Evolutionary conservation across 177 flowering plant species (phyloP).

Genomic region (Vitis hybrid): DNA sequence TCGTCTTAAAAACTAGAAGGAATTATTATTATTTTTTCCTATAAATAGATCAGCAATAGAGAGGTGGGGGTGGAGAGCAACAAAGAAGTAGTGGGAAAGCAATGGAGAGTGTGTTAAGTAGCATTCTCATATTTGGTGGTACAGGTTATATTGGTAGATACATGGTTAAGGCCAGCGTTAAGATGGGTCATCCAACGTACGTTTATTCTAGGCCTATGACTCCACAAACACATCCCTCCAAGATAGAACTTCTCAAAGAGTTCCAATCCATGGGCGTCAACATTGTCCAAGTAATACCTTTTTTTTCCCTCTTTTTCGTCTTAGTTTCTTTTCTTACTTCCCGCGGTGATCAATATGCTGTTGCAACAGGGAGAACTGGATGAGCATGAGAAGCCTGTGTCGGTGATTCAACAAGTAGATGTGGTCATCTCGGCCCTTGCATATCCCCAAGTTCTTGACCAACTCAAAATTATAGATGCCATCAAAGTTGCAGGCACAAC

Average conservation of each 20-base stretch:
- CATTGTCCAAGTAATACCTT: constrained; percentile 23
- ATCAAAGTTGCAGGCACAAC: constrained; percentile 37
- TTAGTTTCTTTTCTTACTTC: not conserved
- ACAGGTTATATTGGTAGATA: constrained; percentile 35
- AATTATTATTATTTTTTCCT: not conserved
- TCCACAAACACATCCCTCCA: constrained; percentile 11
- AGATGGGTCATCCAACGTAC: constrained; percentile 34
- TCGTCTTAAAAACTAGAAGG: too few relatives aligned
- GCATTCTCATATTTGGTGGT: constrained; percentile 42
- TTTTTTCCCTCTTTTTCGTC: too few relatives aligned
- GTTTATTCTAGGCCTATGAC: constrained; percentile 31
- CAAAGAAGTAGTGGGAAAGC: not conserved
- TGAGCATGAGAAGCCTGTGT: constrained; percentile 31
- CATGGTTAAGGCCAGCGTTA: constrained; percentile 36
- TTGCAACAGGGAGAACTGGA: constrained; percentile 30
- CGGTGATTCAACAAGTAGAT: constrained; percentile 27
- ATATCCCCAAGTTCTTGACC: constrained; percentile 35
- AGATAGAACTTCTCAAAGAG: constrained; percentile 14
- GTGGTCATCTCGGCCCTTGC: constrained; percentile 38
- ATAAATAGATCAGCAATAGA: not conserved
- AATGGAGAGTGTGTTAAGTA: constrained; percentile 11
- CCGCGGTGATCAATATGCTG: not conserved
- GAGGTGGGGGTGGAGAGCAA: too few relatives aligned
- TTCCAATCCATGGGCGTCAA: constrained; percentile 33
- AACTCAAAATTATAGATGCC: constrained; percentile 37